Base-by-base conservation (phyloP, 768 basidiomycete genomes). In the Neoboletus subvelutipes region DNA sequence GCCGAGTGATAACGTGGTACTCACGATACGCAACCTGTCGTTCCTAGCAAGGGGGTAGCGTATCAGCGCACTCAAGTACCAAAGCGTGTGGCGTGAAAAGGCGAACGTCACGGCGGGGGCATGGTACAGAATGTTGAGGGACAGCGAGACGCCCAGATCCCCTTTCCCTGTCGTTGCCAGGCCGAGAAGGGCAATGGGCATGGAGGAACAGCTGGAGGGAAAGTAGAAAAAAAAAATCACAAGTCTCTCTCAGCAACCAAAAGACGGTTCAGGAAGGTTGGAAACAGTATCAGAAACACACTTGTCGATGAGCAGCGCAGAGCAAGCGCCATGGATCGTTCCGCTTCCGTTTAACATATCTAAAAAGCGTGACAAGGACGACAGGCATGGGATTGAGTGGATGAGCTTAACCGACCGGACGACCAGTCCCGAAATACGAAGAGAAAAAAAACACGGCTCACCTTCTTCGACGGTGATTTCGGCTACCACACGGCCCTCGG, bases 281-380 rank as follows among this genome's bases (percentile, higher is more conserved):
- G 18, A 10, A 17, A 45, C 0, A 22, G 17, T 0, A 39, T n/a
- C 28, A 31, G 2, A 18, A 17, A 74, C 78, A 34, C 45, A 80
- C 84, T 77, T 61, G 66, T 85, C 83, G 40, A 84, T 76, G 4
- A 86, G 67, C 49, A 79, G 75, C 0, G 80, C 83, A 2, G 79
- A 74, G 60, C 83, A 85, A 20, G 78, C 83, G 28, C 83, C 84
- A 46, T 86, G 84, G 1, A 85, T 61, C 42, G 67, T 75, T n/a
- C 76, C 75, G 4, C 47, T 59, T 20, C 71, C 74, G 57, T 84
- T 84, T 10, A 84, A 49, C 83, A 85, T 84, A 57, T 85, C 83
- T 85, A 26, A n/a, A 26, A 5, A 20, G 46, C 31, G 8, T 29
- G 18, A n/a, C 12, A 22, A 22, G 10, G 45, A 5, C 8, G 12